phyloP scores from a whole-genome alignment of 352 stramenopile genomes.

The Pythium rishiriense region DNA sequence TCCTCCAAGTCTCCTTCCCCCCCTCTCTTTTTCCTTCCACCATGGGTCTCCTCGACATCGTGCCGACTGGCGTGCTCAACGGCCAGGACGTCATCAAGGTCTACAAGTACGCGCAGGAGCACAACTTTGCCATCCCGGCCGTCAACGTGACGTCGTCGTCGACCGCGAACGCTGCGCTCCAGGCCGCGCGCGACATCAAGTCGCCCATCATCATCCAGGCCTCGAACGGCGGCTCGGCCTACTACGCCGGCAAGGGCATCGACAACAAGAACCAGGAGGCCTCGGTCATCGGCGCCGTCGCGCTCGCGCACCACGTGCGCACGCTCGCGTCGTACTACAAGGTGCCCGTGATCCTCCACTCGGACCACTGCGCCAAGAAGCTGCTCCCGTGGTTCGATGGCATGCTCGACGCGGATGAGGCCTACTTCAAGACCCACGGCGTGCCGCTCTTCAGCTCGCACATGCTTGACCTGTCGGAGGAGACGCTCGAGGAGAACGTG shows the following conservation, averaged over 20 bases:
- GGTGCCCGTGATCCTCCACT: slow-evolving; percentile 97
- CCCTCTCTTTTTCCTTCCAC: slow-evolving; percentile 20
- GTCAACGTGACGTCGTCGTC: slow-evolving; percentile 97
- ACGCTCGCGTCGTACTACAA: slow-evolving; percentile 96
- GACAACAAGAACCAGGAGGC: slow-evolving; percentile 94
- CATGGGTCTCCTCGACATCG: slow-evolving; percentile 86
- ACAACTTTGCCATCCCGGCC: slow-evolving; percentile 97
- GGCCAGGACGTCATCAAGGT: slow-evolving; percentile 88
- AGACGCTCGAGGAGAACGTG: slow-evolving; percentile 98
- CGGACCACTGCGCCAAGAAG: slow-evolving; percentile 98
- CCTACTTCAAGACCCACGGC: slow-evolving; percentile 95
- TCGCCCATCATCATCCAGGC: slow-evolving; percentile 98
- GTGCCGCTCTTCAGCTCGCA: slow-evolving; percentile 97
- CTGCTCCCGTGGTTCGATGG: slow-evolving; percentile 98
- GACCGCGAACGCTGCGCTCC: slow-evolving; percentile 96
- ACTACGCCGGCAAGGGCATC: slow-evolving; percentile 96
- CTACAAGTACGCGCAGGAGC: slow-evolving; percentile 92
- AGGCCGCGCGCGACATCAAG: slow-evolving; percentile 96
- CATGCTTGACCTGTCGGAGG: slow-evolving; percentile 99
- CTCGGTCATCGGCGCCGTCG: slow-evolving; percentile 75
- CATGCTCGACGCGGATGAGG: slow-evolving; percentile 94
- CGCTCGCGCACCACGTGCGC: slow-evolving; percentile 95
- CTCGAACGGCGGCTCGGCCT: slow-evolving; percentile 97
- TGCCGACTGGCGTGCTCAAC: slow-evolving; percentile 86
- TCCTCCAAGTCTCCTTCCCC: background rate